A percentile compares a stretch with the other conserved stretches of the same genome.
Evolutionary conservation across 192 early-diverging fungal species (phyloP).

Genomic region (Umbelopsis sp.): DNA sequence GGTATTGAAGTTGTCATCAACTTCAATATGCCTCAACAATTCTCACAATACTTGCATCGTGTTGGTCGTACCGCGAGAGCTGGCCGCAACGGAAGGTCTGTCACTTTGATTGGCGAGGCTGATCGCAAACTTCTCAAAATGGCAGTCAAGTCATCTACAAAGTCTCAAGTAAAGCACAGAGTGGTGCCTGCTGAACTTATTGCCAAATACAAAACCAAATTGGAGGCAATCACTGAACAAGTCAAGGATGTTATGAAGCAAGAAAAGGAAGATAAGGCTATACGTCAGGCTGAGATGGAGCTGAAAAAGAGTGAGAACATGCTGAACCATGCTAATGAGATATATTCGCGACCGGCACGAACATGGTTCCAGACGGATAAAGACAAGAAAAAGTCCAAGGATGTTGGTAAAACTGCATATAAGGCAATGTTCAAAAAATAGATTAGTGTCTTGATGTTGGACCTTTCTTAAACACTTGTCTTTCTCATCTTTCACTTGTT

Average conservation of each 20-base stretch:
- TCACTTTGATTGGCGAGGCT: slow-evolving; percentile 90
- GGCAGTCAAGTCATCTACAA: slow-evolving; percentile 82
- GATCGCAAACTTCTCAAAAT: slow-evolving; percentile 93
- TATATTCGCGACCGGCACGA: slow-evolving; percentile 83
- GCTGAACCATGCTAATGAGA: slow-evolving; percentile 82
- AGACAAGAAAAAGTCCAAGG: slow-evolving; percentile 71
- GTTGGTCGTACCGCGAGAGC: slow-evolving; percentile 97
- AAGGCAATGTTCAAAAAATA: slow-evolving; percentile 24
- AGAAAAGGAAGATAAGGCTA: slow-evolving; percentile 79
- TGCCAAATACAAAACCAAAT: slow-evolving; percentile 70
- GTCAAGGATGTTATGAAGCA: slow-evolving; percentile 70
- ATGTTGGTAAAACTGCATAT: slow-evolving; percentile 35
- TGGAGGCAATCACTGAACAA: slow-evolving; percentile 69
- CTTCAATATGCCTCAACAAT: slow-evolving; percentile 95
- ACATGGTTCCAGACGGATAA: slow-evolving; percentile 93
- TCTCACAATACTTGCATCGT: slow-evolving; percentile 92
- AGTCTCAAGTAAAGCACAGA: slow-evolving; percentile 85
- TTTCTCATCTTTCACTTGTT: neutral
- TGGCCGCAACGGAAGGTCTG: slow-evolving; percentile 81
- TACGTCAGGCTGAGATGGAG: slow-evolving; percentile 91
- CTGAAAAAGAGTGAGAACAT: slow-evolving; percentile 84
- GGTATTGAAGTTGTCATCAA: slow-evolving; percentile 98
- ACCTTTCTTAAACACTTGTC: neutral
- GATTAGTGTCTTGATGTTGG: too few relatives aligned
- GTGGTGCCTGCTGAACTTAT: slow-evolving; percentile 82